Evolutionary conservation across 139 green algal genomes (phyloP).

Genomic region (Zygnema cylindricum): DNA sequence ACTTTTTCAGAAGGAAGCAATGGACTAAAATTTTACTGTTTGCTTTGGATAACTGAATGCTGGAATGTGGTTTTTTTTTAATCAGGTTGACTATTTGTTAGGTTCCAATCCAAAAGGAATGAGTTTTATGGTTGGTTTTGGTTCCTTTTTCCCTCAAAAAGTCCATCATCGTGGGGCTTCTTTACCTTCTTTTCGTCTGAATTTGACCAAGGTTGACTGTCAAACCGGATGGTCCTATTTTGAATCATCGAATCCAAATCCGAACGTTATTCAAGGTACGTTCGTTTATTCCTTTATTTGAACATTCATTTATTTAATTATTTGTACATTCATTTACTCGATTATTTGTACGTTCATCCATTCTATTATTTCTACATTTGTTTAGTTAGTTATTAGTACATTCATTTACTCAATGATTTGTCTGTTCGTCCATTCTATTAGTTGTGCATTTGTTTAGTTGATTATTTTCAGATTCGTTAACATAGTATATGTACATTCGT

Average conservation of each 20-base stretch:
- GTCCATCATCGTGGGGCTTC: conserved; percentile 56
- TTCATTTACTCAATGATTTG: not conserved
- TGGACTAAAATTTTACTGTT: not conserved
- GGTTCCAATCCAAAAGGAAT: conserved; percentile 41
- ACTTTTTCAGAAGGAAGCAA: not conserved
- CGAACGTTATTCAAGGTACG: not conserved
- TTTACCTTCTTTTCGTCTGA: not conserved
- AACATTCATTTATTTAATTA: not conserved
- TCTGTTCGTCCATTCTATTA: conserved; percentile 14
- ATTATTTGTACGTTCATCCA: not conserved
- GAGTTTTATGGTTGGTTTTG: conserved; percentile 57
- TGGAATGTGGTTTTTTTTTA: not conserved
- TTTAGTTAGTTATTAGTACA: not conserved
- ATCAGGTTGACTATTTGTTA: conserved; percentile 53
- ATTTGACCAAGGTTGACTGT: conserved; percentile 12
- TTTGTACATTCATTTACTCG: not conserved
- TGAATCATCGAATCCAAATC: not conserved
- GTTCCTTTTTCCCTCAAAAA: conserved; percentile 4
- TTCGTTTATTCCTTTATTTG: conserved; percentile 7
- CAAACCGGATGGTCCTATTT: not conserved
- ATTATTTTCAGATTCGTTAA: not conserved
- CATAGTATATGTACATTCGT: not conserved
- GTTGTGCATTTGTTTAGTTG: no score
- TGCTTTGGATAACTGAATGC: no score
- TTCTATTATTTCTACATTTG: not conserved